Evolutionary conservation across 805 yeast genomes (phyloP).

Genomic region (Starmerella apis): DNA sequence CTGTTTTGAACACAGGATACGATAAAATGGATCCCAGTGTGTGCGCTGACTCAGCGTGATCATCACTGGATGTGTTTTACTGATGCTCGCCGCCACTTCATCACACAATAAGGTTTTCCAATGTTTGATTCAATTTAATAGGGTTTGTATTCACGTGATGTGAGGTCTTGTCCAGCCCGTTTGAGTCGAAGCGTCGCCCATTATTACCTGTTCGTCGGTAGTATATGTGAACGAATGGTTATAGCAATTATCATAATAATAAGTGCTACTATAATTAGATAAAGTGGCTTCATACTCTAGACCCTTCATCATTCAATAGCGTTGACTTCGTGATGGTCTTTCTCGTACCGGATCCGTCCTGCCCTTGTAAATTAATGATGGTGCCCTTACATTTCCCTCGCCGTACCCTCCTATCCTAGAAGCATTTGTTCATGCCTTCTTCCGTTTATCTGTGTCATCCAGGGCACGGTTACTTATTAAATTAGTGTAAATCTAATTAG

Average conservation of each 20-base stretch:
- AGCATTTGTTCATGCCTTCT: background rate
- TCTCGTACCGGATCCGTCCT: too few relatives aligned
- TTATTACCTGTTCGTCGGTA: too few relatives aligned
- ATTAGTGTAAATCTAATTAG: background rate
- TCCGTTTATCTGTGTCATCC: slow-evolving; percentile 1
- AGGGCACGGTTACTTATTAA: slow-evolving; percentile 1
- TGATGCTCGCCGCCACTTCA: background rate
- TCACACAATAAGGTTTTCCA: background rate
- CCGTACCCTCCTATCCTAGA: background rate
- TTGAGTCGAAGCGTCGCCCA: too few relatives aligned
- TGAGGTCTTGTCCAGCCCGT: too few relatives aligned
- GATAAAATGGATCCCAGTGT: background rate
- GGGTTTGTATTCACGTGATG: background rate
- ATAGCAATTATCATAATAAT: too few relatives aligned
- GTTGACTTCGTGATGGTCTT: too few relatives aligned
- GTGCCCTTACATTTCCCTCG: too few relatives aligned
- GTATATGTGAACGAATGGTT: too few relatives aligned
- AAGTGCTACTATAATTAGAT: too few relatives aligned
- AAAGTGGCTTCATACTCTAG: too few relatives aligned
- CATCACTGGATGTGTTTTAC: background rate
- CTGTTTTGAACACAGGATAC: slow-evolving; percentile 13
- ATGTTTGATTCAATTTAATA: background rate
- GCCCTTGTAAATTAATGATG: too few relatives aligned
- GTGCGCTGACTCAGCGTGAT: slow-evolving; percentile 3
- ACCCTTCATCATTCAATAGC: too few relatives aligned